Evolutionary conservation across 352 stramenopile species (phyloP), one percentile per base, ranked within the genome.

Genomic region (Phytophthora citrophthora): DNA sequence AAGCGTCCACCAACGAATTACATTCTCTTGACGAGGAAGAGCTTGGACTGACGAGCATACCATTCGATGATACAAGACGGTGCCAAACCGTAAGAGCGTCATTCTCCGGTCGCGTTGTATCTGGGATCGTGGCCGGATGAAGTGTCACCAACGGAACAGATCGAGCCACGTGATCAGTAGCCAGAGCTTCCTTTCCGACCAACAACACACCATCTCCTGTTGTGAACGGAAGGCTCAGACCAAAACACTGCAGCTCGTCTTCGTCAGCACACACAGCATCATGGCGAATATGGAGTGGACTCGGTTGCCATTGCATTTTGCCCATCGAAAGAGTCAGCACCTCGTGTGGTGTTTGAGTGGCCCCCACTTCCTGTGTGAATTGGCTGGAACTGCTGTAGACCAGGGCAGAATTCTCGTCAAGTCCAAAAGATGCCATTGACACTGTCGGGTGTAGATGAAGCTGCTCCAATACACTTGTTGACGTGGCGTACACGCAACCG

Each of bases 291-390:
- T 77, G 44, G n/a, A 88, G 41, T 9, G 56, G 53, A 46, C 45
- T 72, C 9, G 70, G 32, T 7, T 60, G 18, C 76, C 76, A 88
- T 24, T 63, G 59, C 4, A 88, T 18, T 32, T 86, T 83, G n/a
- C 65, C 74, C 36, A 84, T 61, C 9, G 79, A 80, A 50, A 82
- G 47, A 10, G 65, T 65, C 40, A 88, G 13, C 16, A 69, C 45
- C 43, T 81, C 68, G 15, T 72, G 68, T 43, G 68, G 62, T 23
- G 34, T 5, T 16, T 63, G 24, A 36, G 57, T 16, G 13, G 38
- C 16, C 4, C 8, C 41, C 13, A 64, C 4, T 26, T 48, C 53
- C 32, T 62, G 48, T 1, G 64, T 48, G 43, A 55, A 71, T 13
- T 64, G 61, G 20, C 40, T 73, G 6, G 52, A 39, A 12, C 29